These are phyloP conservation scores for Diaporthe ilicicola DNA, from an alignment of 2,329 filamentous ascomycete genomes.

Conservation along the genomic window DNA sequence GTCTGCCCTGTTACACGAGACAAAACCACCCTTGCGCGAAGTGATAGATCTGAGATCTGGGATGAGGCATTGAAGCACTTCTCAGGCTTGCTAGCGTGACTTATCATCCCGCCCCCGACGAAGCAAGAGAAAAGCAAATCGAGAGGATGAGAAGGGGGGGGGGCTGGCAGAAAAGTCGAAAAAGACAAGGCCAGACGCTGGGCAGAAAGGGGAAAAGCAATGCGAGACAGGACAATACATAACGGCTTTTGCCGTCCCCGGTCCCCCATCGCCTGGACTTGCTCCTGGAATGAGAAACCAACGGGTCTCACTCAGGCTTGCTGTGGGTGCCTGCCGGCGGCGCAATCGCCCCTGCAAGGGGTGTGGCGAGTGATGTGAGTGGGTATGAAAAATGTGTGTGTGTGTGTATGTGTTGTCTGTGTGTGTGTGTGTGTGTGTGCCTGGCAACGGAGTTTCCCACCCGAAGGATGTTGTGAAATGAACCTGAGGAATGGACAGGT, in stretches of 20 bases:
- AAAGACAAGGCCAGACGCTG: not conserved
- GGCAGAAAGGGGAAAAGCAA: not conserved
- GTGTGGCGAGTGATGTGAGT: not conserved
- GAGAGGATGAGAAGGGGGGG: not conserved
- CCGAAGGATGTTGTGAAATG: not conserved
- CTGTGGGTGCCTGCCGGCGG: slow-evolving; percentile 6
- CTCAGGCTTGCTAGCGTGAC: not conserved
- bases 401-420: not conserved
- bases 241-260: not conserved
- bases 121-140: not conserved
- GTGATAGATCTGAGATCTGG: not conserved
- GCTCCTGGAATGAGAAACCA: slow-evolving; percentile 9
- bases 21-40: not conserved
- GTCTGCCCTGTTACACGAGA: not conserved
- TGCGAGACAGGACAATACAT: not conserved
- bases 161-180: too few relatives aligned
- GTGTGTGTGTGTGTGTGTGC: not conserved
- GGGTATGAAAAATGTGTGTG: not conserved
- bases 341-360: not conserved
- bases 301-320: slow-evolving; percentile 4
- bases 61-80: not conserved
- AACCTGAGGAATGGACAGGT: not conserved
- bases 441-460: not conserved
- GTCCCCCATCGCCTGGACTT: not conserved
- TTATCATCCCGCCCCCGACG: not conserved